phyloP scores from a whole-genome alignment of 352 stramenopile species.

The Phytophthora pinifolia region DNA sequence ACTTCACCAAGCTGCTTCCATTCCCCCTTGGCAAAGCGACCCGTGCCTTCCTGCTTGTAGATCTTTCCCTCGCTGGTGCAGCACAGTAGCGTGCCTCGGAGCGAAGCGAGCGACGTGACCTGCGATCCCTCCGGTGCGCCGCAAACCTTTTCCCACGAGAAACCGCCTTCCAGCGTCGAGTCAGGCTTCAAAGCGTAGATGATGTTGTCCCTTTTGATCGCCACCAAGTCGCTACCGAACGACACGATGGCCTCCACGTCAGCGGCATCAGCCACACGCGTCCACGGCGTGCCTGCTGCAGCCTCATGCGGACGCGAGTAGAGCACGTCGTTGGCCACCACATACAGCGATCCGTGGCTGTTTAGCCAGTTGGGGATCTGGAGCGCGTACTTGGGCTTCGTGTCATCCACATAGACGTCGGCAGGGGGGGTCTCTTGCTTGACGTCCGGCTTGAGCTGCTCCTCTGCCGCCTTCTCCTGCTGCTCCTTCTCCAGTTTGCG shows the following conservation, averaged over 20 bases:
- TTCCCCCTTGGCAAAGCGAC: constrained; percentile 55
- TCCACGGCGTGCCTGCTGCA: constrained; percentile 41
- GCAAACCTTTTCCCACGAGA: constrained; percentile 56
- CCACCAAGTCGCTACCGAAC: constrained; percentile 74
- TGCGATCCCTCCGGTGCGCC: constrained; percentile 36
- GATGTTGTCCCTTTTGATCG: constrained; percentile 48
- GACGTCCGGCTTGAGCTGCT: constrained; percentile 20
- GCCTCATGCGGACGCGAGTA: constrained; percentile 69
- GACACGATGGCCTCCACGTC: constrained; percentile 68
- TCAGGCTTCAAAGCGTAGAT: constrained; percentile 57
- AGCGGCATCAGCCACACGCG: constrained; percentile 36
- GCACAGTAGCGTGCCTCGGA: constrained; percentile 64
- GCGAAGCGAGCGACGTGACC: constrained; percentile 64
- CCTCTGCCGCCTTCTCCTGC: constrained; percentile 55
- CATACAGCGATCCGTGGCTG: constrained; percentile 73
- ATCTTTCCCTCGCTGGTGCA: constrained; percentile 62
- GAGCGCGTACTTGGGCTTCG: constrained; percentile 38
- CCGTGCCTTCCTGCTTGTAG: constrained; percentile 65
- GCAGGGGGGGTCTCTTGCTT: constrained; percentile 22
- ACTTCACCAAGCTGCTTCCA: constrained; percentile 62
- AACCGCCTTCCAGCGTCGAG: constrained; percentile 15
- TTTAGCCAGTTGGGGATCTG: constrained; percentile 74
- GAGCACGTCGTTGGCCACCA: constrained; percentile 54
- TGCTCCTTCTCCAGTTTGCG: constrained; percentile 68
- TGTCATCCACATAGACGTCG: constrained; percentile 23